Percentiles rank a stretch among this genome's conserved stretches.
These are phyloP conservation scores for Colletotrichum zoysiae DNA, from an alignment of 2,329 filamentous ascomycete genomes.

Conservation along the genomic window DNA sequence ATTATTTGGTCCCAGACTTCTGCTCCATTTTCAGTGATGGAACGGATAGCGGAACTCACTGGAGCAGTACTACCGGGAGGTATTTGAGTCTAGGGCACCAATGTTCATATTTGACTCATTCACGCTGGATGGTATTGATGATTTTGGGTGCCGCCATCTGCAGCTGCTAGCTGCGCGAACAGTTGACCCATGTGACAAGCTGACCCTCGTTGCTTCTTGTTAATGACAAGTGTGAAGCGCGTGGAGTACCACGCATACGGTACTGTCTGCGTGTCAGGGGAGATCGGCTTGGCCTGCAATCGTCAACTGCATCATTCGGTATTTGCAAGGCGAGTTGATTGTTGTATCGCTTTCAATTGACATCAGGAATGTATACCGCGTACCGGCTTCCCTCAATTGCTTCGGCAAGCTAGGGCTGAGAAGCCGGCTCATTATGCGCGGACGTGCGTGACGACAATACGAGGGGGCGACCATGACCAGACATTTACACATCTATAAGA, in stretches of 20 bases:
- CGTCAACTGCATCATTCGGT: too few relatives aligned
- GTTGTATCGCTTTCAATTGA: too few relatives aligned
- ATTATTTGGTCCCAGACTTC: rapidly evolving
- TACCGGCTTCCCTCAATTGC: too few relatives aligned
- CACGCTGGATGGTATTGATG: background rate
- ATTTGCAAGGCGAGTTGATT: too few relatives aligned
- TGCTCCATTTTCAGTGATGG: background rate
- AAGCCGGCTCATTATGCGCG: too few relatives aligned
- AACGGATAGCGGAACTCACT: background rate
- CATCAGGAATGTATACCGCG: too few relatives aligned
- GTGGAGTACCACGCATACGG: background rate
- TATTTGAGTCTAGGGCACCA: background rate
- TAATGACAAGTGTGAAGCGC: background rate
- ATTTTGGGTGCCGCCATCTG: background rate
- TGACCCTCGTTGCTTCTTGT: background rate
- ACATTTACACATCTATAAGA: background rate
- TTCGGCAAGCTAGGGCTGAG: too few relatives aligned
- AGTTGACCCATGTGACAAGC: background rate
- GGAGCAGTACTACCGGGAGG: background rate
- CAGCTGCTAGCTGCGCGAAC: background rate
- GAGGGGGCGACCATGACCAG: background rate
- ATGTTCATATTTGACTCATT: too few relatives aligned
- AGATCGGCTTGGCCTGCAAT: too few relatives aligned
- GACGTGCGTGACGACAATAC: too few relatives aligned
- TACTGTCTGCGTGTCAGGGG: background rate